A percentile compares a stretch with the other conserved stretches of the same genome.
phyloP scores from a whole-genome alignment of 768 basidiomycete species.

The Lyophyllum semitale region DNA sequence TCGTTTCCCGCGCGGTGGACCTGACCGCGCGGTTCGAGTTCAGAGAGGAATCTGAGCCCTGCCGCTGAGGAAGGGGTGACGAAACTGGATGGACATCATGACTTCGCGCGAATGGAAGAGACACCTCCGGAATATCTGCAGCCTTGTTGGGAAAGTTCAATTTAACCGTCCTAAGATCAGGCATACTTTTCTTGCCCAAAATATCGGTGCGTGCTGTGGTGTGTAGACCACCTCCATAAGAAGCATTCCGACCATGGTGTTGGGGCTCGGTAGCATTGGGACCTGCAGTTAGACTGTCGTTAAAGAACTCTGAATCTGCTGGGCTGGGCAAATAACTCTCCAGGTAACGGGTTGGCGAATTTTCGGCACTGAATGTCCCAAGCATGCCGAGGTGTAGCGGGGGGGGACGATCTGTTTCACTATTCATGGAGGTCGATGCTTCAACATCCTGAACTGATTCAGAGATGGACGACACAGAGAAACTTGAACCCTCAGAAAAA shows the following conservation, averaged over 20 bases:
- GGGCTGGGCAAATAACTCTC: slow-evolving; percentile 60
- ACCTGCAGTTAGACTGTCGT: slow-evolving; percentile 31
- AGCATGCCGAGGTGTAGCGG: slow-evolving; percentile 50
- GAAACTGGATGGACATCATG: slow-evolving; percentile 36
- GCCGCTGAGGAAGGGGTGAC: slow-evolving; percentile 41
- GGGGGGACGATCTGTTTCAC: slow-evolving; percentile 42
- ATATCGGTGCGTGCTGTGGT: slow-evolving; percentile 39
- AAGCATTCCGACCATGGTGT: slow-evolving; percentile 52
- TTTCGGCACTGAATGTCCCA: slow-evolving; percentile 38
- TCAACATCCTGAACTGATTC: slow-evolving; percentile 35
- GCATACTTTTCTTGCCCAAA: slow-evolving; percentile 78
- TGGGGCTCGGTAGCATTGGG: slow-evolving; percentile 18
- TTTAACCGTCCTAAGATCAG: slow-evolving; percentile 69
- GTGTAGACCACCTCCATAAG: slow-evolving; percentile 43
- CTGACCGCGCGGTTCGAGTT: slow-evolving; percentile 25
- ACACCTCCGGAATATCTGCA: slow-evolving; percentile 24
- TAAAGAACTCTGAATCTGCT: slow-evolving; percentile 55
- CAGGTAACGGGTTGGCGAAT: slow-evolving; percentile 51
- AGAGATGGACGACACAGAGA: slow-evolving; percentile 50
- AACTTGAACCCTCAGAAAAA: slow-evolving; percentile 62
- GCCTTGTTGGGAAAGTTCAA: slow-evolving; percentile 33
- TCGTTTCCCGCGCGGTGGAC: slow-evolving; percentile 28
- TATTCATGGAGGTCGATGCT: slow-evolving; percentile 17
- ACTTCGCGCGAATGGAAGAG: slow-evolving; percentile 1
- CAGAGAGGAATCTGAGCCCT: slow-evolving; percentile 48